Conservation (phyloP, 805 yeast genomes). For the Candida piceae region DNA sequence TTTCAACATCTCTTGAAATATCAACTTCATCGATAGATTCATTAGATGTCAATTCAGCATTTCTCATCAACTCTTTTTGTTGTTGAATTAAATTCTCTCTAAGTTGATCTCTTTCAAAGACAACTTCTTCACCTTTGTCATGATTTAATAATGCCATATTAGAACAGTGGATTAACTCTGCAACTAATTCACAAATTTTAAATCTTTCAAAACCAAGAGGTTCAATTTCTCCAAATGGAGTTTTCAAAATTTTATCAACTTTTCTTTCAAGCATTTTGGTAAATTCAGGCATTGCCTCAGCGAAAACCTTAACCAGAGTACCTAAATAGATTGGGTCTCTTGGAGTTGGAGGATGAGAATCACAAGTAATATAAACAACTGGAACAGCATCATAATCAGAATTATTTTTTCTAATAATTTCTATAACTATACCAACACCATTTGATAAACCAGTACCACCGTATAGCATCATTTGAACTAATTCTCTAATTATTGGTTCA, state of each 20-base stretch:
- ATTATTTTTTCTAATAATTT: conserved; percentile 89
- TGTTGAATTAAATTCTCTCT: conserved; percentile 46
- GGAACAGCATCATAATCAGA: conserved; percentile 92
- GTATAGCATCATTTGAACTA: conserved; percentile 71
- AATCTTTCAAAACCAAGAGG: conserved; percentile 90
- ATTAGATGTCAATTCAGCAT: conserved; percentile 24
- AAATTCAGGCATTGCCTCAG: conserved; percentile 68
- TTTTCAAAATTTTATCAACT: conserved; percentile 39
- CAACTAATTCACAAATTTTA: conserved; percentile 85
- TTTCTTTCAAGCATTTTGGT: conserved; percentile 49
- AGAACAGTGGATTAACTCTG: conserved; percentile 94
- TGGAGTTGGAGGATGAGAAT: conserved; percentile 87
- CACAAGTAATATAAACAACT: conserved; percentile 73
- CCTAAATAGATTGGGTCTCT: conserved; percentile 94
- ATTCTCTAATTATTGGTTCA: conserved; percentile 54
- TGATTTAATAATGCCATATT: conserved; percentile 91
- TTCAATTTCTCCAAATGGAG: conserved; percentile 62
- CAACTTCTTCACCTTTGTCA: conserved; percentile 62
- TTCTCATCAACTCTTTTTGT: conserved; percentile 22
- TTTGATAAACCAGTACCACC: conserved; percentile 88
- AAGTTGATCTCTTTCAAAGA: conserved; percentile 61
- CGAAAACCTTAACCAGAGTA: conserved; percentile 70
- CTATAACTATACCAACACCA: conserved; percentile 93
- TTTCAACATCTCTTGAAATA: conserved; percentile 30
- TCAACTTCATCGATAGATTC: conserved; percentile 29